These are phyloP conservation scores for Nymphaea thermarum DNA, from an alignment of 164 flowering plant genomes.

Conservation along the genomic window DNA sequence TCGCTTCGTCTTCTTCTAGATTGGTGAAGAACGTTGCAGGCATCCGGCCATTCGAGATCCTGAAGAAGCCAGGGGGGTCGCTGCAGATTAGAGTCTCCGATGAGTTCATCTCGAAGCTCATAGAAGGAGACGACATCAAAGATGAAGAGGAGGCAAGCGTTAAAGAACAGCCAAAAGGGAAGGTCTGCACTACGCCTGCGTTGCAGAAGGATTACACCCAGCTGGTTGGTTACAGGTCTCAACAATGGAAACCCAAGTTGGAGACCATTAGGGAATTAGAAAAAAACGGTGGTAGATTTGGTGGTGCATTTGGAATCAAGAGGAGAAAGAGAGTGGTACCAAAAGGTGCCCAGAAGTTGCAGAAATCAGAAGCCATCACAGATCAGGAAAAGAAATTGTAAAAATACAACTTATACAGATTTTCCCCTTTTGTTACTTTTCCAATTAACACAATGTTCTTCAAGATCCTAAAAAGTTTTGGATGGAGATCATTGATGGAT, in stretches of 20 bases:
- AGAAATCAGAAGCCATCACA: neutral
- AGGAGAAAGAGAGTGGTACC: slow-evolving; percentile 5
- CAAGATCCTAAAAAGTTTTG: neutral
- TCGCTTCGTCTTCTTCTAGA: slow-evolving; percentile 9
- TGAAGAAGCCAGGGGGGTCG: slow-evolving; percentile 32
- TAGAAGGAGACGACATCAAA: slow-evolving; percentile 11
- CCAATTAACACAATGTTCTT: neutral
- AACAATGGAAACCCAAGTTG: slow-evolving; percentile 50
- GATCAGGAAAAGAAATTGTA: neutral
- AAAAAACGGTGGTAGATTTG: slow-evolving; percentile 3
- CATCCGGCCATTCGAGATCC: slow-evolving; percentile 37
- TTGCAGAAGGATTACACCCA: slow-evolving; percentile 42
- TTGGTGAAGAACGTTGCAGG: slow-evolving; percentile 18
- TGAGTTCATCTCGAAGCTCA: slow-evolving; percentile 39
- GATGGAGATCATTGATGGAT: neutral
- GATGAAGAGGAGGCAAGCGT: slow-evolving; percentile 2
- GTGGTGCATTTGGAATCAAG: slow-evolving; percentile 12
- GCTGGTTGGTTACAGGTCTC: slow-evolving; percentile 28
- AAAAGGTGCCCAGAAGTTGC: slow-evolving; percentile 1
- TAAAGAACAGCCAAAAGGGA: neutral
- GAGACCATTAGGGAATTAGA: slow-evolving; percentile 38
- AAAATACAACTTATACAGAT: neutral
- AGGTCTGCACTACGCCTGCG: slow-evolving; percentile 41
- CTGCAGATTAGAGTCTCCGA: slow-evolving; percentile 48
- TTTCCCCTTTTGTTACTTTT: neutral